Percentiles rank a stretch among this genome's conserved stretches.
Evolutionary conservation across 257 asterid genomes (phyloP).

Genomic region (Jacaranda mimosifolia): DNA sequence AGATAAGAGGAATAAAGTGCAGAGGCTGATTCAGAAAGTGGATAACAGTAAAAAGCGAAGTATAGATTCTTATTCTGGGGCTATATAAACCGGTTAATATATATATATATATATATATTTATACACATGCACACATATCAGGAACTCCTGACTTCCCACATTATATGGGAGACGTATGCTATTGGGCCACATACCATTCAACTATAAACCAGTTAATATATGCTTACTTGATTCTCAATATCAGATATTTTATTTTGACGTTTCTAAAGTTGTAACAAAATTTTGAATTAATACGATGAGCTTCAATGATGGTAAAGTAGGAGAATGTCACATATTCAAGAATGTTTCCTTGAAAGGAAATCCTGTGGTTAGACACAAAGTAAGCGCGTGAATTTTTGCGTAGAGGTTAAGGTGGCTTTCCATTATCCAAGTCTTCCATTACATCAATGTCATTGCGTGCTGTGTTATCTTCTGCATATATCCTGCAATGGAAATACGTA

Average conservation of each 20-base stretch:
- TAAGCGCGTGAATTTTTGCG: not conserved
- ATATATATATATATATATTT: too few species aligned
- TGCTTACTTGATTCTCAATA: constrained; percentile 29
- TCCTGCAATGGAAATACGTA: constrained; percentile 52
- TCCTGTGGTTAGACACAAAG: constrained; percentile 34
- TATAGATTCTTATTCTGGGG: constrained; percentile 44
- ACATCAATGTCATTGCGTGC: constrained; percentile 70
- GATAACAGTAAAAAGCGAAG: constrained; percentile 36
- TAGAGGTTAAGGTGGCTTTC: constrained; percentile 55
- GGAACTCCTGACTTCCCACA: too few species aligned
- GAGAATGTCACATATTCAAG: constrained; percentile 15
- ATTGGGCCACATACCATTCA: too few species aligned
- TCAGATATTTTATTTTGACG: constrained; percentile 2
- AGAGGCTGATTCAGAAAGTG: constrained; percentile 23
- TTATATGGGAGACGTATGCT: too few species aligned
- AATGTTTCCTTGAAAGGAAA: constrained; percentile 26
- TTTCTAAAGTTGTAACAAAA: constrained; percentile 4
- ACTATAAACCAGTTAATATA: constrained; percentile 15
- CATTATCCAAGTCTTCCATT: constrained; percentile 86
- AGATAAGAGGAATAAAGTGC: constrained; percentile 35
- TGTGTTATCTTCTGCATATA: constrained; percentile 85
- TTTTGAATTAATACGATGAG: constrained; percentile 30
- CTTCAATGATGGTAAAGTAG: constrained; percentile 26
- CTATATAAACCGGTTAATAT: constrained; percentile 18
- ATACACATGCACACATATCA: too few species aligned